These are phyloP conservation scores for Calonectria fujianensis DNA, from an alignment of 2,329 filamentous ascomycete genomes.

Conservation along the genomic window DNA sequence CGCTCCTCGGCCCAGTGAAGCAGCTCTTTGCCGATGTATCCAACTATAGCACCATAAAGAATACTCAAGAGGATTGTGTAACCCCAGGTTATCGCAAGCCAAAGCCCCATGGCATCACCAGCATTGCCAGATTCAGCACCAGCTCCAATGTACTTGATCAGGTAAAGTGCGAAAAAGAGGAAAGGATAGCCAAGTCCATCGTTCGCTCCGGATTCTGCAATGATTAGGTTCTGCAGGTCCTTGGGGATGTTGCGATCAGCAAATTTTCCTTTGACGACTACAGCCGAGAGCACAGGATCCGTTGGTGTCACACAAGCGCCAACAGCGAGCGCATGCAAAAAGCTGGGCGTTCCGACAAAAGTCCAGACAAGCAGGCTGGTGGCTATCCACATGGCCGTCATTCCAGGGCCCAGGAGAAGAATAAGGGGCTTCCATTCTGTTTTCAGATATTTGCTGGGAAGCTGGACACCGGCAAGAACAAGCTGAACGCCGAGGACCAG, in stretches of 20 bases:
- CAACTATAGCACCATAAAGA: constrained; percentile 84
- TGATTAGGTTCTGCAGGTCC: constrained; percentile 86
- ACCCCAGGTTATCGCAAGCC: constrained; percentile 90
- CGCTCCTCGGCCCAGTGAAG: constrained; percentile 89
- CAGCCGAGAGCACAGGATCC: constrained; percentile 90
- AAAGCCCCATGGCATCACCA: constrained; percentile 82
- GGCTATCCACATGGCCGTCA: constrained; percentile 90
- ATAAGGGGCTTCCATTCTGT: constrained; percentile 86
- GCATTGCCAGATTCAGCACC: constrained; percentile 76
- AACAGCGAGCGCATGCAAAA: constrained; percentile 86
- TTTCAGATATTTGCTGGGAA: constrained; percentile 87
- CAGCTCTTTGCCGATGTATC: constrained; percentile 87
- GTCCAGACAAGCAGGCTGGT: constrained; percentile 87
- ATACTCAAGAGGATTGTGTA: constrained; percentile 89
- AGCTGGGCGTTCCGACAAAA: constrained; percentile 81
- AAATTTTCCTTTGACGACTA: constrained; percentile 95
- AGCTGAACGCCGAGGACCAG: constrained; percentile 93
- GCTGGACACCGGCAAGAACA: constrained; percentile 89
- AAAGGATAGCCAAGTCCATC: constrained; percentile 94
- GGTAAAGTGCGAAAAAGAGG: constrained; percentile 87
- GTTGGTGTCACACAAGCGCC: constrained; percentile 93
- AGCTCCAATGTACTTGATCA: constrained; percentile 85
- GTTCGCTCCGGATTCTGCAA: constrained; percentile 90
- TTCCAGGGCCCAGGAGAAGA: constrained; percentile 88
- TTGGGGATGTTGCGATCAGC: constrained; percentile 94